Evolutionary conservation across 345 rosid genomes (phyloP), one percentile per base, ranked within the genome.

Genomic region (Viola odorata): DNA sequence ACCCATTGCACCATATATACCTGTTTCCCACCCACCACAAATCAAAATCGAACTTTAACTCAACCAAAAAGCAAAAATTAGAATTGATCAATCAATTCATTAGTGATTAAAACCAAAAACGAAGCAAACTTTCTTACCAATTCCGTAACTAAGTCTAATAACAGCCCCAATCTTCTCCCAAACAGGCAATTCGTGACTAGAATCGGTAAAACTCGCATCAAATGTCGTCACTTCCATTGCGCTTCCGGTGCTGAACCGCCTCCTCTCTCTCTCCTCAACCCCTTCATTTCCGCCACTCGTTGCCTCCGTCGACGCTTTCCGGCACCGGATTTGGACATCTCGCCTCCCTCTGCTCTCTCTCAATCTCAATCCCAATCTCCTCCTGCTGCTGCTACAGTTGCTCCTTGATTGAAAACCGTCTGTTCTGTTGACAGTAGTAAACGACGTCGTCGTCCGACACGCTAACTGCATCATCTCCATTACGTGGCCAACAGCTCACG

Each of bases 141-240:
- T 89, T 70, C 99, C 97, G 51, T 81, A 90, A 62, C 95, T 83
- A 65, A 90, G 89, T 74, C 99, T 64, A 62, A 90, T 80, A 12
- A 94, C 80, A 44, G 95, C 96, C 50, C 91, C 97, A 55, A 94
- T 94, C 80, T 76, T 90, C 41, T 94, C 97, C 99, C 97, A 94
- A 17, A 86, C 77, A 1, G 96, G 86, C 9, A 89, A 82, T 69
- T 90, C 91, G 42, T 78, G 45, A 38, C 84, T 55, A 59, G 79
- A 67, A 15, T 79, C 88, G 72, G 75, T 62, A 37, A 85, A 89
- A 64, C 86, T 80, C 50, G 67, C 75, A 65, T 92, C 91, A 45
- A 84, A 83, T 41, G 97, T 75, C 47, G 91, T 79, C 11, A 83
- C 95, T 67, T 86, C 88, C 97, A 92, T 83, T 4, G 83, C 78